These are phyloP conservation scores for Coriaria nepalensis DNA, from an alignment of 306 rosid genomes.

Conservation along the genomic window DNA sequence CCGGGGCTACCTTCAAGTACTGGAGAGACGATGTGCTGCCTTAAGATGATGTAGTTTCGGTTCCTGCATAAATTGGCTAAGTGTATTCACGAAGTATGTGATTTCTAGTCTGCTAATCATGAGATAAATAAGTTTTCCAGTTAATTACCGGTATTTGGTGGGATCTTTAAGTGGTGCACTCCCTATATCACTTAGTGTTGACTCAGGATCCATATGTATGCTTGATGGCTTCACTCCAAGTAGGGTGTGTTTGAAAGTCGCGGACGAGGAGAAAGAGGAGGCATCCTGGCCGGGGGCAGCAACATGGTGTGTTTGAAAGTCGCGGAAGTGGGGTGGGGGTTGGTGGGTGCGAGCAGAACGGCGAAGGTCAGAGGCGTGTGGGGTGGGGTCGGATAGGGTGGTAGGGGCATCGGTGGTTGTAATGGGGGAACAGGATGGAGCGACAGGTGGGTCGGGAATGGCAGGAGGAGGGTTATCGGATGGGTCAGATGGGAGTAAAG, in stretches of 20 bases:
- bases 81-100: not conserved
- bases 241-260: not conserved
- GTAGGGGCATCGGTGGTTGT: too few relatives aligned
- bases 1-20: not conserved
- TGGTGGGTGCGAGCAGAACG: not conserved
- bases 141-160: not conserved
- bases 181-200: not conserved
- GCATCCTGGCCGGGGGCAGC: too few relatives aligned
- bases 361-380: too few relatives aligned
- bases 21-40: not conserved
- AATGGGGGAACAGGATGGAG: too few relatives aligned
- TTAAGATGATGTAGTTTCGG: not conserved
- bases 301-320: not conserved
- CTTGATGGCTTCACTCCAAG: conserved; percentile 2
- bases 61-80: not conserved
- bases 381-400: too few relatives aligned
- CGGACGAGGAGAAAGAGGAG: not conserved
- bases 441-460: too few relatives aligned
- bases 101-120: not conserved
- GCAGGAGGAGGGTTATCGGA: too few relatives aligned
- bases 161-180: not conserved
- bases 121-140: too few relatives aligned
- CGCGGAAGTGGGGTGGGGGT: not conserved
- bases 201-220: too few relatives aligned
- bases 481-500: too few relatives aligned